Conservation (phyloP, 1,284 basidiomycete genomes). For the Vanrija humicola region DNA sequence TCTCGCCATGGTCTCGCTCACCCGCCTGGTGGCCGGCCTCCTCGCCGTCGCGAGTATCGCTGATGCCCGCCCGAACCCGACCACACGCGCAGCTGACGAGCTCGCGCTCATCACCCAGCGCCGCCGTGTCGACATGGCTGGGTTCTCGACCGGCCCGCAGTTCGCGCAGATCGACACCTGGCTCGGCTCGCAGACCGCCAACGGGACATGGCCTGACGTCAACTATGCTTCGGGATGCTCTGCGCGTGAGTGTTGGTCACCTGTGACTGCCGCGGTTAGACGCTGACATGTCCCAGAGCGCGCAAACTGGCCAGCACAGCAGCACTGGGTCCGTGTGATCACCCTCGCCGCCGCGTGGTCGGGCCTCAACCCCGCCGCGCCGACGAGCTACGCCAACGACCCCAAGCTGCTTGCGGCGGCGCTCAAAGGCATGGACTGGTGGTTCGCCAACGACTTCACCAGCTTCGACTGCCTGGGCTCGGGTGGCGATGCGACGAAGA, state of each 20-base stretch:
- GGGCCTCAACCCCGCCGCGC: constrained; percentile 51
- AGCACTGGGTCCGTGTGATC: constrained; percentile 60
- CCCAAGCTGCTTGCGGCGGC: constrained; percentile 50
- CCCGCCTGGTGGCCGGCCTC: too few species aligned
- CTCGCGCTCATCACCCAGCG: constrained; percentile 11
- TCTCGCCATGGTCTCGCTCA: too few species aligned
- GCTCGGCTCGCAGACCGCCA: constrained; percentile 21
- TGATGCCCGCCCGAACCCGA: too few species aligned
- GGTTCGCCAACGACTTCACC: constrained; percentile 62
- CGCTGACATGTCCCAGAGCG: constrained; percentile 30
- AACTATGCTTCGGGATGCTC: constrained; percentile 60
- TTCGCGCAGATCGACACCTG: constrained; percentile 12
- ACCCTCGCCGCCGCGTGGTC: constrained; percentile 59
- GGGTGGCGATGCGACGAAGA: constrained; percentile 51
- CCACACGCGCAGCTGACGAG: neutral
- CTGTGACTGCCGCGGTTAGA: neutral
- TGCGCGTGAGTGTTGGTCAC: constrained; percentile 45
- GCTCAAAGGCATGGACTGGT: constrained; percentile 58
- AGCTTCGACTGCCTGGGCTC: constrained; percentile 55
- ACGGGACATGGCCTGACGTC: constrained; percentile 60
- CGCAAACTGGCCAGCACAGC: constrained; percentile 64
- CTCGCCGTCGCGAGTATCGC: too few species aligned
- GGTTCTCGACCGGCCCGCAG: constrained; percentile 8
- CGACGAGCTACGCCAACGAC: constrained; percentile 49
- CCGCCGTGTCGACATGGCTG: constrained; percentile 21